Evolutionary conservation across 805 yeast genomes (phyloP), one percentile per base, ranked within the genome.

Genomic region (Wickerhamiella kazuoi): DNA sequence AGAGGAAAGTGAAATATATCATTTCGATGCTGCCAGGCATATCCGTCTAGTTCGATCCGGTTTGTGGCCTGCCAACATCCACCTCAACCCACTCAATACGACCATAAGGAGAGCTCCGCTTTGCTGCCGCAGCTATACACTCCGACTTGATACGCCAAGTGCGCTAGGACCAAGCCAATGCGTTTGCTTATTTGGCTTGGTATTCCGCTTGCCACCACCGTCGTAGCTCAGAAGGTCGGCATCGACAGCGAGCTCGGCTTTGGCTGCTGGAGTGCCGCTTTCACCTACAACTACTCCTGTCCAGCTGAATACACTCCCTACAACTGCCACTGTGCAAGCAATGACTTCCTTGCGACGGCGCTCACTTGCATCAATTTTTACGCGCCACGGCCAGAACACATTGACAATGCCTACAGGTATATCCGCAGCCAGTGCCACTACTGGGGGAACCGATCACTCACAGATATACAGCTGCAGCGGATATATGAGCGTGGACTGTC

Each of bases 201-300:
- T n/a, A n/a, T n/a, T n/a, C n/a, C n/a, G n/a, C n/a, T n/a, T n/a
- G n/a, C n/a, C n/a, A n/a, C n/a, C 3, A 13, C 31, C 3, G 41
- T 30, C 14, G 21, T 17, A 6, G 52, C 51, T 8, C 59, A 55
- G 31, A 54, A 52, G 24, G 59, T 53, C 13, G 60, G 60, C 1
- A 34, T 56, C 15, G 48, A 48, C 20, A 51, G 55, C 37, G 39
- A 43, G 13, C 37, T 57, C 3, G 61, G 60, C 2, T 44, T 48
- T 34, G 53, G 50, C 1, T 56, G 61, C 43, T 52, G 55, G 49
- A 56, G 46, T 39, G 41, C 52, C n/a, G 59, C 60, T 2, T 41
- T 46, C 21, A 44, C 41, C 13, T 57, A 52, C 52, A 45, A 53
- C 40, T 56, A 54, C 34, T 51, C 51, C 7, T 55, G 60, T 31